These are phyloP conservation scores for Phyllosticta citrichinensis DNA, from an alignment of 2,329 filamentous ascomycete genomes.

Conservation along the genomic window DNA sequence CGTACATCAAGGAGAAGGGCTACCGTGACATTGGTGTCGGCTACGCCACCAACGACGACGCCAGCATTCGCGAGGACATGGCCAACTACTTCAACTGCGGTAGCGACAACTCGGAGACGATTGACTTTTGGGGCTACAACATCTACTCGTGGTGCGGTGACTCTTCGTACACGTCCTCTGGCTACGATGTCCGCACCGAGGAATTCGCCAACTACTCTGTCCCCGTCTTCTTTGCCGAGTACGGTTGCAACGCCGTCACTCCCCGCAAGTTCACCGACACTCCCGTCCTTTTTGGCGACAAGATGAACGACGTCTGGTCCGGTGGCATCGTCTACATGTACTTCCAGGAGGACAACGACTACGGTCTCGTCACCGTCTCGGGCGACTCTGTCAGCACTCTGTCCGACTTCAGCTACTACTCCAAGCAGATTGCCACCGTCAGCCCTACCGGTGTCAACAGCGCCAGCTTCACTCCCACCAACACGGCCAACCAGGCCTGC, in stretches of 20 bases:
- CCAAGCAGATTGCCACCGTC: conserved; percentile 57
- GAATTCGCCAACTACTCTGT: conserved; percentile 87
- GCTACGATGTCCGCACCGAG: conserved; percentile 70
- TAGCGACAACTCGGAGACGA: conserved; percentile 46
- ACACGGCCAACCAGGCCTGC: conserved; percentile 59
- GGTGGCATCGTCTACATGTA: conserved; percentile 99
- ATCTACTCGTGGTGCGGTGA: conserved; percentile 98
- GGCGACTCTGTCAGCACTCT: conserved; percentile 54
- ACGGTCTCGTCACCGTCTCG: conserved; percentile 60
- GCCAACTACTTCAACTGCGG: conserved; percentile 95
- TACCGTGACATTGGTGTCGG: conserved; percentile 79
- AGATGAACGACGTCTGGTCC: conserved; percentile 84
- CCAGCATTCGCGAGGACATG: conserved; percentile 68
- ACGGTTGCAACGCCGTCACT: conserved; percentile 75
- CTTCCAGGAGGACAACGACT: conserved; percentile 84
- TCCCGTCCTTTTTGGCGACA: conserved; percentile 60
- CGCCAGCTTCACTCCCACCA: conserved; percentile 61
- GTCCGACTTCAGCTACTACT: conserved; percentile 64
- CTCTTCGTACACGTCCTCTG: conserved; percentile 65
- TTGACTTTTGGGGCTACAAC: conserved; percentile 99
- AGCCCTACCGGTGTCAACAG: conserved; percentile 57
- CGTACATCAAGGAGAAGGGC: conserved; percentile 73
- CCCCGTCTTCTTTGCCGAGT: conserved; percentile 96
- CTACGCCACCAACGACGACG: conserved; percentile 92
- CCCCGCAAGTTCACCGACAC: conserved; percentile 81